A percentile compares a stretch with the other conserved stretches of the same genome.
Conservation (phyloP, 1,139 yeast genomes). For the Geotrichum phurueaensis region DNA sequence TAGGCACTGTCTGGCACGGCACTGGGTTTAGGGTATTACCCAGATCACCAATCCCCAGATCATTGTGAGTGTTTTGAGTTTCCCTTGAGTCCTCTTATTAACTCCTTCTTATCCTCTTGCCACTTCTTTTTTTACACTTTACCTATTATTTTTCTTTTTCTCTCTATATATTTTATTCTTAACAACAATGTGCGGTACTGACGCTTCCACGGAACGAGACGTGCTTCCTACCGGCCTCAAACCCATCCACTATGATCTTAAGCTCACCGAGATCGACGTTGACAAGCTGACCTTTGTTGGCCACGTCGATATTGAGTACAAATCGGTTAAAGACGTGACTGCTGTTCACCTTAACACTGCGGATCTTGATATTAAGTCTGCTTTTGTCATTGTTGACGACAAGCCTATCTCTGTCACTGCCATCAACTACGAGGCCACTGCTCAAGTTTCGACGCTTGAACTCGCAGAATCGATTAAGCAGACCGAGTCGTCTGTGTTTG, state of each 20-base stretch:
- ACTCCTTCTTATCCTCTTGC: neutral
- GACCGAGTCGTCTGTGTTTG: constrained; percentile 27
- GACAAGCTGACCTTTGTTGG: constrained; percentile 49
- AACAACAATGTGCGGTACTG: constrained; percentile 6
- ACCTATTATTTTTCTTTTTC: neutral
- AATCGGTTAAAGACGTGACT: constrained; percentile 36
- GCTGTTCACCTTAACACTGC: constrained; percentile 32
- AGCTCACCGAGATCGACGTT: constrained; percentile 42
- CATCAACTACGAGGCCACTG: constrained; percentile 26
- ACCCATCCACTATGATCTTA: constrained; percentile 42
- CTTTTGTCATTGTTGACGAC: constrained; percentile 24
- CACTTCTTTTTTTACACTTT: neutral
- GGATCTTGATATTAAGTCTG: constrained; percentile 20
- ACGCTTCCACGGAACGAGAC: constrained; percentile 40
- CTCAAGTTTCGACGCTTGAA: constrained; percentile 35
- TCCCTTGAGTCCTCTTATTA: neutral
- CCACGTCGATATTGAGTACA: constrained; percentile 45
- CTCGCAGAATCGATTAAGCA: constrained; percentile 27
- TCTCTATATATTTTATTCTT: neutral
- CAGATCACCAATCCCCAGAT: neutral
- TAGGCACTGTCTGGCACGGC: neutral
- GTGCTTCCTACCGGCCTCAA: constrained; percentile 50
- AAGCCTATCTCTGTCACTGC: constrained; percentile 22
- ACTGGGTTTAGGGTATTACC: neutral
- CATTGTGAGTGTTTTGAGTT: neutral